Conservation (phyloP, 345 rosid species). For the Combretum micranthum region DNA sequence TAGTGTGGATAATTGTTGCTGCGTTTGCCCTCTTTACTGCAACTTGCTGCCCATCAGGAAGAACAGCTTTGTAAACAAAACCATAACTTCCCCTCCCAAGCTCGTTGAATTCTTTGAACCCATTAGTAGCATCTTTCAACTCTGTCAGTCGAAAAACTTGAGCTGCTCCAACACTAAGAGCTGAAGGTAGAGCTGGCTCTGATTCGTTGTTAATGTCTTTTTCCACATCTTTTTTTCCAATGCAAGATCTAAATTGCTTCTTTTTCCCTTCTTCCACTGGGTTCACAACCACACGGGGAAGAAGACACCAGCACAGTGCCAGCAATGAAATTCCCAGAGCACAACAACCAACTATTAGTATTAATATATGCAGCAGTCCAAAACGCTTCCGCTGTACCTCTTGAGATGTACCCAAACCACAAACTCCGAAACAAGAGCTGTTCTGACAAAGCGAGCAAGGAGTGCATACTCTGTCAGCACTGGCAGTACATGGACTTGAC, state of each 20-base stretch:
- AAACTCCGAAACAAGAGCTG: conserved; percentile 63
- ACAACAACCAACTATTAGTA: conserved; percentile 39
- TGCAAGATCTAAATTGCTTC: conserved; percentile 46
- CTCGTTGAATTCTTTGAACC: conserved; percentile 91
- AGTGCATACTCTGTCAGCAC: conserved; percentile 69
- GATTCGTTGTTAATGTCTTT: conserved; percentile 25
- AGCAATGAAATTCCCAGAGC: conserved; percentile 36
- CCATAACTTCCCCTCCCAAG: conserved; percentile 89
- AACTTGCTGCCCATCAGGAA: conserved; percentile 76
- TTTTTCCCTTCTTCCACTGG: conserved; percentile 33
- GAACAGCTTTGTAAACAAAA: conserved; percentile 77
- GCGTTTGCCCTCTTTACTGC: conserved; percentile 94
- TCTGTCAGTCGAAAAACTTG: conserved; percentile 79
- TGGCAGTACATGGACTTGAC: conserved; percentile 63
- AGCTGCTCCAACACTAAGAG: conserved; percentile 55
- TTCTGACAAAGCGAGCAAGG: conserved; percentile 92
- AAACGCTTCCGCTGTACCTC: conserved; percentile 29
- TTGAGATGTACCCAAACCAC: conserved; percentile 38
- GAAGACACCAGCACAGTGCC: conserved; percentile 38
- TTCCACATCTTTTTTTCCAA: conserved; percentile 48
- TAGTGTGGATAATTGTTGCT: conserved; percentile 82
- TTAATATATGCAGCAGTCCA: conserved; percentile 35
- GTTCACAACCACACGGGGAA: conserved; percentile 29
- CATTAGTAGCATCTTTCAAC: conserved; percentile 86
- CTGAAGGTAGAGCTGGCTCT: conserved; percentile 26